A percentile compares a stretch with the other conserved stretches of the same genome.
Conservation (phyloP, 345 rosid genomes). For the sweet orange (Citrus sinensis) region DNA sequence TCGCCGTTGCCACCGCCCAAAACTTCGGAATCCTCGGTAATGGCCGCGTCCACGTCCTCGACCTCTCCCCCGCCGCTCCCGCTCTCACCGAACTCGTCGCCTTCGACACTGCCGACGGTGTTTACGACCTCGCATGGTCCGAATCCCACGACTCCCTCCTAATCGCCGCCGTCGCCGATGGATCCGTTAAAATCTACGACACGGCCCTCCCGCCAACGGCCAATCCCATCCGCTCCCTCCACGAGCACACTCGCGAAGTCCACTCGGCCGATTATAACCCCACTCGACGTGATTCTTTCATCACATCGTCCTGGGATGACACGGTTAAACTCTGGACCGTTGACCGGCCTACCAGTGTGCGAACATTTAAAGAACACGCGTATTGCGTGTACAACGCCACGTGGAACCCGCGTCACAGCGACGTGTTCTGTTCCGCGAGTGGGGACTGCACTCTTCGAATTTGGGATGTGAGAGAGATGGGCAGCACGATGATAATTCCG, state of each 20-base stretch:
- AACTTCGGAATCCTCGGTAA: slow-evolving; percentile 96
- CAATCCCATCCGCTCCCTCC: slow-evolving; percentile 76
- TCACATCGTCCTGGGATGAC: slow-evolving; percentile 91
- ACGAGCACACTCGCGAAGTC: slow-evolving; percentile 92
- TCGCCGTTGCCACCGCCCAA: slow-evolving; percentile 88
- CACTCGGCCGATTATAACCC: slow-evolving; percentile 82
- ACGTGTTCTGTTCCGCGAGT: slow-evolving; percentile 87
- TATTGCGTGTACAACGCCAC: slow-evolving; percentile 80
- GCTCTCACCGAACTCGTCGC: slow-evolving; percentile 50
- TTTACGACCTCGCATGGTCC: slow-evolving; percentile 87
- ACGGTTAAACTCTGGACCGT: slow-evolving; percentile 87
- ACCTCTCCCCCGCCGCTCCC: slow-evolving; percentile 57
- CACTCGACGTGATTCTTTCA: slow-evolving; percentile 88
- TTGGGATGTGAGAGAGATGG: slow-evolving; percentile 93
- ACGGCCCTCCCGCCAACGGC: slow-evolving; percentile 64
- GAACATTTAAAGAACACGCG: slow-evolving; percentile 87
- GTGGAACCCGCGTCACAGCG: slow-evolving; percentile 91
- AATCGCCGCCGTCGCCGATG: slow-evolving; percentile 76
- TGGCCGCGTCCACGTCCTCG: slow-evolving; percentile 85
- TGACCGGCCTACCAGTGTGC: slow-evolving; percentile 77
- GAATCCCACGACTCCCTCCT: slow-evolving; percentile 93
- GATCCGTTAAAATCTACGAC: slow-evolving; percentile 86
- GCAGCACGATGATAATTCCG: slow-evolving; percentile 87
- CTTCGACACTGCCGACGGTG: slow-evolving; percentile 85
- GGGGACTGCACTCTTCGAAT: slow-evolving; percentile 80